Evolutionary conservation across 75 land plant species (phyloP), one percentile per base, ranked within the genome.

Genomic region (Selaginella moellendorffii): DNA sequence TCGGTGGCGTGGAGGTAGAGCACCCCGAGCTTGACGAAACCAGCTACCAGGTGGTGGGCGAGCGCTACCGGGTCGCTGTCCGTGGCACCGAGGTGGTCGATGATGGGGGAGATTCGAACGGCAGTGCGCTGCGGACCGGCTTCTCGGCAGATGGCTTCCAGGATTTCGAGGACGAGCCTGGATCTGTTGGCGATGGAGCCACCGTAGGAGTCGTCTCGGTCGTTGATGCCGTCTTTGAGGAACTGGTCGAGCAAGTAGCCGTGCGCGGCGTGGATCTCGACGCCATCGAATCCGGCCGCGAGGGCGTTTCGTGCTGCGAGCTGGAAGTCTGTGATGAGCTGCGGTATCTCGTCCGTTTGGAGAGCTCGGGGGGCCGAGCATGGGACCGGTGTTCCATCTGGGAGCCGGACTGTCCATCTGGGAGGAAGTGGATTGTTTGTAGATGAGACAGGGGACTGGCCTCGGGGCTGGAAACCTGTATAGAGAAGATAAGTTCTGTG

Each of bases 11-110:
- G n/a, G n/a, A n/a, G n/a, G n/a, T n/a, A n/a, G n/a, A n/a, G n/a
- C n/a, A n/a, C n/a, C n/a, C n/a, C n/a, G n/a, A n/a, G n/a, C n/a
- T n/a, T n/a, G n/a, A n/a, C n/a, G n/a, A n/a, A n/a, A n/a, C n/a
- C n/a, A n/a, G n/a, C n/a, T n/a, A 81, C 30, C 8, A 86, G 73
- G 30, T 77, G 78, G 8, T 78, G 72, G 8, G 82, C 90, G 2
- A 86, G 76, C 1, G 5, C 28, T 24, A 69, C 53, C 14, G 90
- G 90, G 52, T 81, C 69, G 0, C 86, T 82, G 66, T 81, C 90
- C 1, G 29, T 42, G 26, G 90, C 90, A 52, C 84, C 90, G 8
- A 86, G 75, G 70, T 86, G 90, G 54, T 86, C 90, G 0, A 86
- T 81, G 18, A 86, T 80, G 0, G 90, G 90, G 19, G 90, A 86